phyloP scores from a whole-genome alignment of 225 moss, liverwort and hornwort species.

The Sphagnum tenellum region DNA sequence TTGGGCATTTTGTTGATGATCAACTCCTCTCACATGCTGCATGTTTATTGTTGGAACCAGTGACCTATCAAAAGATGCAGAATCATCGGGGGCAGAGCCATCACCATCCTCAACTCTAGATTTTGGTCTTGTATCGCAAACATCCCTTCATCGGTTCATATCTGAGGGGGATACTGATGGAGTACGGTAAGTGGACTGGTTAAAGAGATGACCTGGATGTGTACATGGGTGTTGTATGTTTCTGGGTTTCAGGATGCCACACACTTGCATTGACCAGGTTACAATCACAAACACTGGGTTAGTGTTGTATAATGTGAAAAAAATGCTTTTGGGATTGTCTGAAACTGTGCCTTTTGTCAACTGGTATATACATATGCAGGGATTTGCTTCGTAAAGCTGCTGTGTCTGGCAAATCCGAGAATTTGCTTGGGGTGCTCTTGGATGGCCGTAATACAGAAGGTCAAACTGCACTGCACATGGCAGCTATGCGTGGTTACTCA shows the following conservation, averaged over 20 bases:
- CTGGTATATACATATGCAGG: constrained; percentile 6
- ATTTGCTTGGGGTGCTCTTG: constrained; percentile 21
- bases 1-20: not conserved
- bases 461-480: constrained; percentile 39
- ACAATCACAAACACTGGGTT: too few species aligned
- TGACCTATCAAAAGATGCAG: constrained; percentile 31
- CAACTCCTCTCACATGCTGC: not conserved
- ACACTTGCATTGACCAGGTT: too few species aligned
- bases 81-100: constrained; percentile 29
- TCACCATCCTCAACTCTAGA: constrained; percentile 41
- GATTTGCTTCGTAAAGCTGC: constrained; percentile 31
- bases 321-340: not conserved
- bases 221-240: too few species aligned
- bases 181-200: constrained; percentile 17
- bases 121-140: constrained; percentile 25
- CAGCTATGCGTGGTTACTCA: constrained; percentile 40
- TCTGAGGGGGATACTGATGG: constrained; percentile 34
- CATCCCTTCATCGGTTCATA: constrained; percentile 35
- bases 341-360: not conserved
- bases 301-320: not conserved
- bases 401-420: constrained; percentile 19
- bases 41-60: constrained; percentile 9
- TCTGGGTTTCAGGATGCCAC: too few species aligned
- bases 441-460: constrained; percentile 34
- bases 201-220: too few species aligned